phyloP scores from a whole-genome alignment of 345 rosid genomes.

The Ricinus communis region DNA sequence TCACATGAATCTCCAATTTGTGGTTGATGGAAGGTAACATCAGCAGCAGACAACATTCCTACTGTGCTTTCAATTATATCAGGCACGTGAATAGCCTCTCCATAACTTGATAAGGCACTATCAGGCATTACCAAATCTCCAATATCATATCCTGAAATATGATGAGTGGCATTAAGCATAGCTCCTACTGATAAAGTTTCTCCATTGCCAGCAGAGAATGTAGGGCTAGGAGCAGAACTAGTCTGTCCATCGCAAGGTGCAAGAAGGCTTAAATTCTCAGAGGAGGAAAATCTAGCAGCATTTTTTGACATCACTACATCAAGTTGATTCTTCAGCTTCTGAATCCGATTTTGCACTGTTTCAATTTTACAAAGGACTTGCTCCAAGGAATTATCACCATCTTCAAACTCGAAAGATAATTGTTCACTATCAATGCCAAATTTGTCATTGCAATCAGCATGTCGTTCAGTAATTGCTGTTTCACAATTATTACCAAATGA shows the following conservation, averaged over 20 bases:
- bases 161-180: slow-evolving; percentile 44
- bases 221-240: slow-evolving; percentile 84
- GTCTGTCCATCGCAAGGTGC: slow-evolving; percentile 61
- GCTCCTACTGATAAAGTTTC: slow-evolving; percentile 62
- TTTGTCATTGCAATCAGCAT: slow-evolving; percentile 35
- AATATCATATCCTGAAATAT: slow-evolving; percentile 48
- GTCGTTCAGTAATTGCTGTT: slow-evolving; percentile 44
- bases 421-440: slow-evolving; percentile 36
- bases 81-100: slow-evolving; percentile 71
- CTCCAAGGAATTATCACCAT: slow-evolving; percentile 55
- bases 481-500: slow-evolving; percentile 17
- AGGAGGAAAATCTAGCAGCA: slow-evolving; percentile 79
- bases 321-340: slow-evolving; percentile 59
- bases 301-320: slow-evolving; percentile 64
- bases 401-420: slow-evolving; percentile 44
- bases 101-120: slow-evolving; percentile 59
- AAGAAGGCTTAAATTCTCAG: slow-evolving; percentile 82
- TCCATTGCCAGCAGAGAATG: slow-evolving; percentile 67
- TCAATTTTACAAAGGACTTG: slow-evolving; percentile 71
- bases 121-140: slow-evolving; percentile 66
- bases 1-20: slow-evolving; percentile 62
- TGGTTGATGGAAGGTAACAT: slow-evolving; percentile 66
- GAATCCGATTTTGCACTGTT: slow-evolving; percentile 54
- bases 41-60: slow-evolving; percentile 74
- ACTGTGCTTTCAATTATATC: slow-evolving; percentile 93